Evolutionary conservation across 2,329 filamentous ascomycete species (phyloP).

Genomic region (Gaeumannomyces sp.): DNA sequence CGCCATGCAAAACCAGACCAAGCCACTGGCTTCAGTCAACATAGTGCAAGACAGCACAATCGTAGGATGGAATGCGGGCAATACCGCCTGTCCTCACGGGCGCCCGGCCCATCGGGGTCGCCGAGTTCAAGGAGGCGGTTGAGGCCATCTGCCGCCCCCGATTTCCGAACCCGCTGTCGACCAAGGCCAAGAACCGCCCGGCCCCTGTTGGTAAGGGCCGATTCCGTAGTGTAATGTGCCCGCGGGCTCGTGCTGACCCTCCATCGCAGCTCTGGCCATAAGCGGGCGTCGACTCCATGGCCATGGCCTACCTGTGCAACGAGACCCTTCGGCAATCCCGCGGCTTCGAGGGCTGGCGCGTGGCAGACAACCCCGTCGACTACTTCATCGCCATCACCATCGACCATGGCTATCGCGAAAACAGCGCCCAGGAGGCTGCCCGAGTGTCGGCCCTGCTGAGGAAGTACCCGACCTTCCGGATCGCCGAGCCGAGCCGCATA

Average conservation of each 20-base stretch:
- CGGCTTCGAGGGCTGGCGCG: conserved; percentile 25
- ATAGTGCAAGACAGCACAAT: background rate
- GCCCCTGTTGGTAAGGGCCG: conserved; percentile 33
- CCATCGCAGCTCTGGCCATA: conserved; percentile 61
- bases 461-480: background rate
- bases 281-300: conserved; percentile 99
- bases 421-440: conserved; percentile 45
- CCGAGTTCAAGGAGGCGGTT: conserved; percentile 43
- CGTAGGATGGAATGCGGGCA: conserved; percentile 34
- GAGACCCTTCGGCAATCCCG: conserved; percentile 28
- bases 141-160: conserved; percentile 42
- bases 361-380: conserved; percentile 39
- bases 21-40: too few relatives aligned
- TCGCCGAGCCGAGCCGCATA: conserved; percentile 22
- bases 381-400: conserved; percentile 43
- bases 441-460: conserved; percentile 28
- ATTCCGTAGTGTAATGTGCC: background rate
- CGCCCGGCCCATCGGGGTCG: conserved; percentile 31
- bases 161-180: conserved; percentile 34
- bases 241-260: background rate
- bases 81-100: conserved; percentile 30
- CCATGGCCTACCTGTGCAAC: conserved; percentile 69
- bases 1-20: background rate
- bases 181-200: conserved; percentile 20
- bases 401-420: conserved; percentile 51